A percentile compares a stretch with the other conserved stretches of the same genome.
Evolutionary conservation across 2,329 filamentous ascomycete genomes (phyloP).

Genomic region (Colletotrichum melonis): DNA sequence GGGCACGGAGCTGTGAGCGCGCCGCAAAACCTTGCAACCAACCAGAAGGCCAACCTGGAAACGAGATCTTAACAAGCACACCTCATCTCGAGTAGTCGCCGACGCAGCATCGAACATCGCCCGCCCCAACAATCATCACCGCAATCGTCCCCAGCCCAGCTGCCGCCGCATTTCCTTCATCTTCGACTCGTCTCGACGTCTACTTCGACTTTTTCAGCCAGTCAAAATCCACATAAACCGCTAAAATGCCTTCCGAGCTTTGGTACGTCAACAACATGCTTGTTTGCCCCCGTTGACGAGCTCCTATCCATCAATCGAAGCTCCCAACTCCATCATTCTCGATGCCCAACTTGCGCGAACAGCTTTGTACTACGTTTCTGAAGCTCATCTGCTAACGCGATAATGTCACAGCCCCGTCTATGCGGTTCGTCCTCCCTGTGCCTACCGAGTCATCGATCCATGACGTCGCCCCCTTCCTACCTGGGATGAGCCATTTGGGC

Average conservation of each 20-base stretch:
- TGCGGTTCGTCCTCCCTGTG: slow-evolving; percentile 80
- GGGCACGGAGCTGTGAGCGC: slow-evolving; percentile 41
- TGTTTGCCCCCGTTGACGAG: slow-evolving; percentile 45
- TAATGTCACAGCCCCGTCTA: slow-evolving; percentile 83
- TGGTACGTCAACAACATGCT: slow-evolving; percentile 72
- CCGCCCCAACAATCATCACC: slow-evolving; percentile 21
- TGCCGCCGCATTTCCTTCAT: slow-evolving; percentile 31
- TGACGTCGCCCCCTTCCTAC: slow-evolving; percentile 35
- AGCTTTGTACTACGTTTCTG: slow-evolving; percentile 6
- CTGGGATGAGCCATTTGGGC: slow-evolving; percentile 34
- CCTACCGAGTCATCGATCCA: slow-evolving; percentile 34
- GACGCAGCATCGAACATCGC: slow-evolving; percentile 35
- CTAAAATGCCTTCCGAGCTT: slow-evolving; percentile 81
- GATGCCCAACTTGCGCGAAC: background rate
- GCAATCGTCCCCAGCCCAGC: slow-evolving; percentile 31
- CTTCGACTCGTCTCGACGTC: slow-evolving; percentile 14
- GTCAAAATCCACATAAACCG: slow-evolving; percentile 43
- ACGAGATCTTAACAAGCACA: slow-evolving; percentile 49
- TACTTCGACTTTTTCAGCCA: slow-evolving; percentile 33
- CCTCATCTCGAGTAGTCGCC: slow-evolving; percentile 34
- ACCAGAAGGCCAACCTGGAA: slow-evolving; percentile 50
- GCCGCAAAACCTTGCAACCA: slow-evolving; percentile 56
- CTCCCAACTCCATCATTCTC: slow-evolving; percentile 42
- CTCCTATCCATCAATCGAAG: slow-evolving; percentile 45
- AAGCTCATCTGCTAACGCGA: slow-evolving; percentile 40